A percentile compares a stretch with the other conserved stretches of the same genome.
phyloP scores from a whole-genome alignment of 352 stramenopile species.

The Phytophthora aleatoria region DNA sequence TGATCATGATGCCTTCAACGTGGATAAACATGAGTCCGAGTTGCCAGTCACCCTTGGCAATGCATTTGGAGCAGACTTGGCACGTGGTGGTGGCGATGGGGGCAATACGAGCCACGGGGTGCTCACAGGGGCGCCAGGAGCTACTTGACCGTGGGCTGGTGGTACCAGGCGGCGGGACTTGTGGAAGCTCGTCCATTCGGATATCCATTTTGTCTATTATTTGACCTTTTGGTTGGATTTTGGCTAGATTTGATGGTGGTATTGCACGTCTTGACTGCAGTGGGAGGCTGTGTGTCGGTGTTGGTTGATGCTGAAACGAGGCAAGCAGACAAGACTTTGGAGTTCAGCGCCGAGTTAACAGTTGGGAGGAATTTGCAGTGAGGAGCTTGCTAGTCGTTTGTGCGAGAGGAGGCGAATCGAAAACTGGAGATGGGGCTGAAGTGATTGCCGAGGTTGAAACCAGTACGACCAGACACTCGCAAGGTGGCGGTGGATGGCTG shows the following conservation, averaged over 20 bases:
- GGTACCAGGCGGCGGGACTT: slow-evolving; percentile 30
- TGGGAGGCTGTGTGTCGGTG: background rate
- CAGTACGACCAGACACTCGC: slow-evolving; percentile 14
- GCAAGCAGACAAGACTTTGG: slow-evolving; percentile 6
- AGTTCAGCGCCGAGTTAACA: slow-evolving; percentile 2
- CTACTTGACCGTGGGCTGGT: slow-evolving; percentile 51
- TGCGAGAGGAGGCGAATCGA: slow-evolving; percentile 20
- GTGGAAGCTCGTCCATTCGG: slow-evolving; percentile 33
- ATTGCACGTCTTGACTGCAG: slow-evolving; percentile 3
- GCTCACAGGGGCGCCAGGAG: slow-evolving; percentile 79
- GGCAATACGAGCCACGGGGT: slow-evolving; percentile 72
- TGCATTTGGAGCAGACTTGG: slow-evolving; percentile 68
- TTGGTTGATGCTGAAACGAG: slow-evolving; percentile 7
- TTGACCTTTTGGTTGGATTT: background rate
- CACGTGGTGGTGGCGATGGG: slow-evolving; percentile 80
- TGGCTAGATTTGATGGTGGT: background rate
- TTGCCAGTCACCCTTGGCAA: slow-evolving; percentile 69
- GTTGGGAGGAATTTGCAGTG: background rate
- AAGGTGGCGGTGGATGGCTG: background rate
- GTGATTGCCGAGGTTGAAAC: slow-evolving; percentile 7
- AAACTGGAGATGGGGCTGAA: slow-evolving; percentile 24
- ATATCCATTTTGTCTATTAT: background rate
- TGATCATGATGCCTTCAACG: slow-evolving; percentile 87
- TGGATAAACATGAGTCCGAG: slow-evolving; percentile 88
- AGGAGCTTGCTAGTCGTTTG: slow-evolving; percentile 14